These are phyloP conservation scores for Ogataea nakhonphanomensis DNA, from an alignment of 805 yeast genomes.

Conservation along the genomic window DNA sequence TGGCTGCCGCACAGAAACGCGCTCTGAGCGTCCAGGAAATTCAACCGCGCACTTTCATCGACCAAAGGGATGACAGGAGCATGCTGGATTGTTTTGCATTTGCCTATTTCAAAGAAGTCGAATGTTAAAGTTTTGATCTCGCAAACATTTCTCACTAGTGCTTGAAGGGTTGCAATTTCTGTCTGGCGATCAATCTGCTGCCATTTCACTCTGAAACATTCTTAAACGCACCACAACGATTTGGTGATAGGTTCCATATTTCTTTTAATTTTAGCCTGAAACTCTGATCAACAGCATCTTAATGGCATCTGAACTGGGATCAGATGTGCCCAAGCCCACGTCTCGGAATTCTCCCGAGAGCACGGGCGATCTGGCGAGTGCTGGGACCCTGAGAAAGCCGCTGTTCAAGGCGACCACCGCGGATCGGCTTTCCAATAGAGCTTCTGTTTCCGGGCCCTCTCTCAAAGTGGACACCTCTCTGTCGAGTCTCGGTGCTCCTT, in stretches of 20 bases:
- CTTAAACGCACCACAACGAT: too few relatives aligned
- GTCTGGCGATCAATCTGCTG: too few relatives aligned
- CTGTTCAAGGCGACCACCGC: conserved; percentile 20
- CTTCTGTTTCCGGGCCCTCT: conserved; percentile 16
- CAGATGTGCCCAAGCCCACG: conserved; percentile 5
- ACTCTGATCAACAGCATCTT: background rate
- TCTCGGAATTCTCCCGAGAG: background rate
- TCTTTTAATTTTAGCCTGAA: background rate
- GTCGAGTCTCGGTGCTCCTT: background rate
- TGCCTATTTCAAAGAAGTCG: background rate
- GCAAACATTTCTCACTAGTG: too few relatives aligned
- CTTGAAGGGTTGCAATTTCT: too few relatives aligned
- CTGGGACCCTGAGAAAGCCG: conserved; percentile 11
- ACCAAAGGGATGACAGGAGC: conserved; percentile 5
- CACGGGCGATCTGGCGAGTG: background rate
- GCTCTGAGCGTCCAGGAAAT: background rate
- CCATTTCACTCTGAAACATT: too few relatives aligned
- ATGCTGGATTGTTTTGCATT: background rate
- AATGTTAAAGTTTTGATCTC: background rate
- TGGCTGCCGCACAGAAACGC: background rate
- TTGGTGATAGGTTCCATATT: background rate
- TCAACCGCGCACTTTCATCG: conserved; percentile 4
- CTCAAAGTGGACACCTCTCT: conserved; percentile 10
- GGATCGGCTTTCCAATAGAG: conserved; percentile 12
- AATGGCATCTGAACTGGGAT: conserved; percentile 4